Conservation (phyloP, 768 basidiomycete species). For the Boletus subparvulus region DNA sequence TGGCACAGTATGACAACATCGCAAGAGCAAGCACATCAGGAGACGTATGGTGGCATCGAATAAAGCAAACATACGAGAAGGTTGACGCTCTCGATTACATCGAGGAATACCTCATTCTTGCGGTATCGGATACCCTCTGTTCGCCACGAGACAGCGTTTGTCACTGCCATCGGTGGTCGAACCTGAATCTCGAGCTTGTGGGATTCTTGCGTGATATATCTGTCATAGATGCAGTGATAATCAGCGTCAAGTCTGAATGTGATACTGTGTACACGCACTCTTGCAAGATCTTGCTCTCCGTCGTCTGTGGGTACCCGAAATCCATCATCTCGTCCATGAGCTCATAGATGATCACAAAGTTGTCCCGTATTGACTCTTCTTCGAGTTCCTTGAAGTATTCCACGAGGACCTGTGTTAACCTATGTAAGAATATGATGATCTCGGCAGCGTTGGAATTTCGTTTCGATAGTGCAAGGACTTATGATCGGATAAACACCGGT, state of each 20-base stretch:
- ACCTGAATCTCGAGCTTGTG: slow-evolving; percentile 94
- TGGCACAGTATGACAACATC: neutral
- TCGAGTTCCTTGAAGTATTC: slow-evolving; percentile 99
- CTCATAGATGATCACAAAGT: slow-evolving; percentile 99
- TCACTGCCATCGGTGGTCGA: slow-evolving; percentile 93
- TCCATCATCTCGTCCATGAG: slow-evolving; percentile 99
- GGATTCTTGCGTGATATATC: slow-evolving; percentile 97
- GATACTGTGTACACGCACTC: slow-evolving; percentile 55
- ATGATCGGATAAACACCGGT: neutral
- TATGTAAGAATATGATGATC: slow-evolving; percentile 94
- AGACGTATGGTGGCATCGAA: neutral
- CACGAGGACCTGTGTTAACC: slow-evolving; percentile 86
- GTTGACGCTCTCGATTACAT: slow-evolving; percentile 97
- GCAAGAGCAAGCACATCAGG: neutral
- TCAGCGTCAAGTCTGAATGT: neutral
- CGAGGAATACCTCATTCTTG: slow-evolving; percentile 99
- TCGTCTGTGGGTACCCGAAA: slow-evolving; percentile 98
- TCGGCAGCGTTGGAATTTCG: slow-evolving; percentile 95
- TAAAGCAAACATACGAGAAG: slow-evolving; percentile 63
- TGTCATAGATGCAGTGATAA: slow-evolving; percentile 26
- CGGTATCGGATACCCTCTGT: slow-evolving; percentile 96
- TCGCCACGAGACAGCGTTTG: slow-evolving; percentile 98
- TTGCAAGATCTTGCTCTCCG: slow-evolving; percentile 98
- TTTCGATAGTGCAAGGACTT: slow-evolving; percentile 94
- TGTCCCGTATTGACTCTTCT: slow-evolving; percentile 98